phyloP scores from a whole-genome alignment of 192 early-diverging fungal genomes.

The Podila minutissima region DNA sequence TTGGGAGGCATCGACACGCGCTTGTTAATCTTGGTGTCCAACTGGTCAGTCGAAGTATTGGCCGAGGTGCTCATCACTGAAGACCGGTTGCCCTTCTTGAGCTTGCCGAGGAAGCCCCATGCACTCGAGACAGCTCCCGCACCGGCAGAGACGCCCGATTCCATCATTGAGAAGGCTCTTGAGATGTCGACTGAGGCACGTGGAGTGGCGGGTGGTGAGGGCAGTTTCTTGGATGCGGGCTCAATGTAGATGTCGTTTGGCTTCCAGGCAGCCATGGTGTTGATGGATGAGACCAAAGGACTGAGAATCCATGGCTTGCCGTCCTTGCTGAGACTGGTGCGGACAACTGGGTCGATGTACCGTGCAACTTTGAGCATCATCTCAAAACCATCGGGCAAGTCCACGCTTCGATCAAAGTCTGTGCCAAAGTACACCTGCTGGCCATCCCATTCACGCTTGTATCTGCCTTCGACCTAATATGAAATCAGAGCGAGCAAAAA shows the following conservation, averaged over 20 bases:
- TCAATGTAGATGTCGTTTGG: constrained; percentile 11
- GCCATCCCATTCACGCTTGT: constrained; percentile 41
- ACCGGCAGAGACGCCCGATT: constrained; percentile 11
- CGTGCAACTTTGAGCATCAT: constrained; percentile 40
- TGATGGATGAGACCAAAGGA: constrained; percentile 49
- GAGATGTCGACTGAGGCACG: constrained; percentile 43
- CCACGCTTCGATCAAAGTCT: constrained; percentile 42
- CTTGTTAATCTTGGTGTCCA: constrained; percentile 13
- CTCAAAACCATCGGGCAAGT: constrained; percentile 36
- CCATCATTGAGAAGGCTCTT: constrained; percentile 27
- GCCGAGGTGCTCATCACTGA: constrained; percentile 24
- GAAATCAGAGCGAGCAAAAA: too few relatives aligned
- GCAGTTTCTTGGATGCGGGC: constrained; percentile 6
- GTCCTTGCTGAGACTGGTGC: constrained; percentile 18
- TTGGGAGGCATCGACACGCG: background rate
- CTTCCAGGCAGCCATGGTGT: constrained; percentile 46
- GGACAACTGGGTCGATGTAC: constrained; percentile 51
- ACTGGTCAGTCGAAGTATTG: constrained; percentile 29
- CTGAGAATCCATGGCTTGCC: constrained; percentile 49
- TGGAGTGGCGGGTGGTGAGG: constrained; percentile 35
- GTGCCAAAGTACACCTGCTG: constrained; percentile 51
- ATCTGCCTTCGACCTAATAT: constrained; percentile 38
- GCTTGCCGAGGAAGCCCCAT: constrained; percentile 46
- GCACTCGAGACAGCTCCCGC: constrained; percentile 36
- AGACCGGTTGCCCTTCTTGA: constrained; percentile 36